These are phyloP conservation scores for Hericium alpestre DNA, from an alignment of 768 basidiomycete species.

Conservation along the genomic window DNA sequence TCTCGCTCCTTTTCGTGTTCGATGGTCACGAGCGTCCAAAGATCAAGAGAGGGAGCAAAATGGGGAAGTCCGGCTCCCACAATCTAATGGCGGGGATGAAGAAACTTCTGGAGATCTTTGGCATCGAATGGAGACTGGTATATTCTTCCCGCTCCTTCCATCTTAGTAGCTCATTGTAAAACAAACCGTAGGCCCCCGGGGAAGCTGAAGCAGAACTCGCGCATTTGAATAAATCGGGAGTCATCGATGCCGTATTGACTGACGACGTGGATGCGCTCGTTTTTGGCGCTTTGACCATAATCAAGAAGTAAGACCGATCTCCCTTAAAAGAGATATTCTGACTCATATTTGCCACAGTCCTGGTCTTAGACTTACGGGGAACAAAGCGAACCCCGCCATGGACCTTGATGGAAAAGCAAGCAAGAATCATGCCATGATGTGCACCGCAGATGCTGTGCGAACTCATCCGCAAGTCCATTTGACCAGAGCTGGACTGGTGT, in stretches of 20 bases:
- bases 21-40: constrained; percentile 78
- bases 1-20: constrained; percentile 84
- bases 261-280: constrained; percentile 90
- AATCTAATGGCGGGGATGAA: constrained; percentile 67
- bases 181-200: constrained; percentile 57
- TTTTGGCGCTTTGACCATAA: constrained; percentile 73
- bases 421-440: constrained; percentile 48
- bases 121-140: constrained; percentile 64
- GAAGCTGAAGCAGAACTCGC: constrained; percentile 93
- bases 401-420: constrained; percentile 58
- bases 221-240: constrained; percentile 65
- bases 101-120: constrained; percentile 64
- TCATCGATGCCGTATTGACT: constrained; percentile 79
- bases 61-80: constrained; percentile 40
- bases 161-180: too few relatives aligned
- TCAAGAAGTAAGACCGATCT: constrained; percentile 54
- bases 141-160: constrained; percentile 1
- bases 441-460: constrained; percentile 25
- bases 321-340: not conserved
- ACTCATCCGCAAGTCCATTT: constrained; percentile 40
- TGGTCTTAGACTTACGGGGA: constrained; percentile 62
- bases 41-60: constrained; percentile 65
- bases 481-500: constrained; percentile 56
- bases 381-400: constrained; percentile 48
- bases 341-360: constrained; percentile 29